Evolutionary conservation across 2,329 filamentous ascomycete genomes (phyloP), one percentile per base, ranked within the genome.

Genomic region (Diaporthe sp.): DNA sequence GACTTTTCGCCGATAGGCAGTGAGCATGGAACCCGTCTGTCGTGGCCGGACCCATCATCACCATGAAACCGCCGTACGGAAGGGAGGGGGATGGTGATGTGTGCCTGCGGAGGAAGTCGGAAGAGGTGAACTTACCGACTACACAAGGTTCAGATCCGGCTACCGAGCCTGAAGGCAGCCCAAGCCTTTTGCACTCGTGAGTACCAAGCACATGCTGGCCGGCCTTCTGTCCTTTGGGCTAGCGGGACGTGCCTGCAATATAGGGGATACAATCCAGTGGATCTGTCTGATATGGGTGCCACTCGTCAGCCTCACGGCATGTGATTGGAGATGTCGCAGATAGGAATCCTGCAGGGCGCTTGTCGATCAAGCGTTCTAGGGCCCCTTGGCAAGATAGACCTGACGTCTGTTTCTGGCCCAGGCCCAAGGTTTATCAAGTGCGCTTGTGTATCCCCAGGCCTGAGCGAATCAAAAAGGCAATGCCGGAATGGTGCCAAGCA

Each of bases 341-440:
- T 68, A 68, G 64, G 33, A 52, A 7, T 54, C 47, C 47, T 68
- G 64, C 64, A 67, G 47, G 47, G 45, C 64, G 64, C n/a, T 33
- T 54, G 64, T 54, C 64, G 64, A 68, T 68, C 64, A 68, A 40
- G 64, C 47, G 64, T 68, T 68, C 64, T 68, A 54, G 64, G 64
- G 64, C n/a, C 47, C 47, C 64, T 68, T 54, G 64, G 64, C 47
- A 47, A 68, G 64, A 52, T 67, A 67, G 61, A 52, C 61, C 61
- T 66, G 42, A 67, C 45, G 25, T 35, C 45, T 67, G 61, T 67
- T 52, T 67, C 61, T 67, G 61, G 6, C 45, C n/a, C n/a, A n/a
- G 22, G 45, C 33, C 17, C 45, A 38, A 67, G 45, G 33, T 28
- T 54, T 50, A 22, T 38, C 47, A n/a, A 54, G 33, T 68, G 47